Evolutionary conservation across 306 rosid genomes (phyloP), one percentile per base, ranked within the genome.

Genomic region (Pterocarpus santalinus): DNA sequence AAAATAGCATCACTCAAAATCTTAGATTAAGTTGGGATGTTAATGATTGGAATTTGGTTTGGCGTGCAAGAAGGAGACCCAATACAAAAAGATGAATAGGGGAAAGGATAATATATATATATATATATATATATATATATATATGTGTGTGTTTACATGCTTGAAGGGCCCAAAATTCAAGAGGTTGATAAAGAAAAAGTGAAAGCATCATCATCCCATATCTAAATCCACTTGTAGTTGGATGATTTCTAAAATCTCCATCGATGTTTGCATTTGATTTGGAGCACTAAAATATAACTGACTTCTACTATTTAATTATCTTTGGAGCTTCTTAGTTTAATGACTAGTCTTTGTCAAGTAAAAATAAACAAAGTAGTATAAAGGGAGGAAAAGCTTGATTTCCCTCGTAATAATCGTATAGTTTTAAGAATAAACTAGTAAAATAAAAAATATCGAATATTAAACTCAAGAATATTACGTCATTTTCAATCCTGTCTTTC

Each of bases 11-110:
- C 39, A 49, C 73, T 13, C 71, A 84, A 44, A 84, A 75, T 61
- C 76, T 73, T 33, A 28, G 58, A 79, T 58, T 67, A 60, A 58
- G 51, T 35, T 66, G 72, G 70, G 43, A 69, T 30, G 53, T 35
- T 75, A 63, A 80, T 80, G 75, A 84, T 84, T 84, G 79, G 60
- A 52, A 74, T 69, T 80, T 69, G 74, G 69, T 57, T 65, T 80
- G 84, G 87, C 87, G 82, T 84, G 87, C 70, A 76, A 84, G 65
- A 47, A 69, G 77, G 14, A 56, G 3, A 65, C 16, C 75, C 72
- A 72, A 72, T 72, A 44, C 17, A 62, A 33, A 4, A 16, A 71
- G 39, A 44, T 72, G 61, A 55, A 55, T 2, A 55, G 61, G 22
- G 8, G 28, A 44, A 56, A 36, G 11, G n/a, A 56, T 6, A 15